Base-by-base conservation (phyloP, 2,329 filamentous ascomycete genomes). In the Sporothrix mexicana region DNA sequence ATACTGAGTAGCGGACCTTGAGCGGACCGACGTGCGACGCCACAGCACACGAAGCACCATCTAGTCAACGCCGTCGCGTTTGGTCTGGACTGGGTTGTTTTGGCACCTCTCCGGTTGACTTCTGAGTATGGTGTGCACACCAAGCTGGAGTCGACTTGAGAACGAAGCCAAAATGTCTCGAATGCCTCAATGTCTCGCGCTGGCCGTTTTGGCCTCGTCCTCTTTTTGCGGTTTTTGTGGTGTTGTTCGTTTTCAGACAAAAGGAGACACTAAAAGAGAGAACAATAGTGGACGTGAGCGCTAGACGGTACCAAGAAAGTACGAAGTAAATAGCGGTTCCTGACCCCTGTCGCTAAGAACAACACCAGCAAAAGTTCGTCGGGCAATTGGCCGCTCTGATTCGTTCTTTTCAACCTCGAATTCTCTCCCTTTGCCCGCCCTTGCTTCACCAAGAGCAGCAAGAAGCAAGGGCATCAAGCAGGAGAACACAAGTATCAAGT, bases 141-240 rank as follows among this genome's bases (percentile, higher is more conserved):
- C 59, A 55, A 43, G 30, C 43, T 8, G 30, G 10, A 62, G n/a
- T 12, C 25, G 17, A 62, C 59, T 10, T 9, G 9, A 4, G 20
- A 7, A 17, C 8, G 47, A 51, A 51, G 47, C 47, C 47, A 51
- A 17, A 15, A 12, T 5, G 53, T 25, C 53, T 20, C n/a, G 20
- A 57, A 57, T 57, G 25, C 12, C 30, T 41, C 15, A 61, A 61
- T 61, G 57, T 36, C 57, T 62, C 57, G 36, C 57, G 57, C 15
- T 61, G 57, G n/a, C 57, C 57, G 30, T 9, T 30, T 57, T 57
- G 53, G 15, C 20, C 25, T 55, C 23, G n/a, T 53, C 51, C 51
- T 53, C 17, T 30, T 57, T 30, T 57, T 20, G 6, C 15, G n/a
- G 6, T 53, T 53, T 20, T n/a, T n/a, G n/a, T n/a, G n/a, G n/a